phyloP scores from a whole-genome alignment of 345 rosid genomes.

The Aquilaria malaccensis region DNA sequence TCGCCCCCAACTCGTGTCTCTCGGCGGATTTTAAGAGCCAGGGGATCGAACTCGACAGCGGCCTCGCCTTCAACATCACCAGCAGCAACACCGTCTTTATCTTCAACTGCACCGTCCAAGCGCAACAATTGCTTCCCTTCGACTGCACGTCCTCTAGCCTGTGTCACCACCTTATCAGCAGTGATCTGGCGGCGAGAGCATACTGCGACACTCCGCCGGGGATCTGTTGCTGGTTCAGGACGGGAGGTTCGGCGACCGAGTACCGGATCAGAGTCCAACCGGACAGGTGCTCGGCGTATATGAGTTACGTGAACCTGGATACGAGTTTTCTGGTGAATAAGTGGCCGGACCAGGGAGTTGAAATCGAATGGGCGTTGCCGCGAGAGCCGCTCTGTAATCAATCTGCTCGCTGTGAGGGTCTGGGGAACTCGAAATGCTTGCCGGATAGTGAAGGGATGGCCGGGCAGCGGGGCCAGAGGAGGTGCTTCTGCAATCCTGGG shows the following conservation, averaged over 20 bases:
- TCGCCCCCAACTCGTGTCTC: conserved; percentile 17
- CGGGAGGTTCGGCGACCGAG: conserved; percentile 4
- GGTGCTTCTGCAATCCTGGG: conserved; percentile 9
- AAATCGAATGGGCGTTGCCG: conserved; percentile 10
- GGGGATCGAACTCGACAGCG: conserved; percentile 17
- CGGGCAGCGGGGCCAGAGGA: background rate
- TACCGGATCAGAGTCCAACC: conserved; percentile 12
- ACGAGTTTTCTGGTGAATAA: conserved; percentile 2
- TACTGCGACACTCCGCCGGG: conserved; percentile 2
- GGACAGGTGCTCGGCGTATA: conserved; percentile 9
- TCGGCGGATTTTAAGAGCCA: conserved; percentile 12
- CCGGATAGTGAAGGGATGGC: background rate
- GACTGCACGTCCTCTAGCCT: conserved; percentile 20
- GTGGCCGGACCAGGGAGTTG: conserved; percentile 17
- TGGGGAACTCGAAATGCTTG: conserved; percentile 6
- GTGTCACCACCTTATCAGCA: conserved; percentile 21
- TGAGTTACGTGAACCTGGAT: conserved; percentile 14
- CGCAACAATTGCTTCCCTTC: conserved; percentile 8
- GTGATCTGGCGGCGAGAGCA: background rate
- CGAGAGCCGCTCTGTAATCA: conserved; percentile 1
- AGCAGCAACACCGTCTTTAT: conserved; percentile 21
- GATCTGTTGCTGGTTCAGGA: conserved; percentile 6
- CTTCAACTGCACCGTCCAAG: conserved; percentile 16
- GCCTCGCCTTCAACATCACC: conserved; percentile 30
- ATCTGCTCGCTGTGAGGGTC: background rate